A percentile compares a stretch with the other conserved stretches of the same genome.
These are phyloP conservation scores for Leccinum subgranulosum DNA, from an alignment of 768 basidiomycete species.

Conservation along the genomic window DNA sequence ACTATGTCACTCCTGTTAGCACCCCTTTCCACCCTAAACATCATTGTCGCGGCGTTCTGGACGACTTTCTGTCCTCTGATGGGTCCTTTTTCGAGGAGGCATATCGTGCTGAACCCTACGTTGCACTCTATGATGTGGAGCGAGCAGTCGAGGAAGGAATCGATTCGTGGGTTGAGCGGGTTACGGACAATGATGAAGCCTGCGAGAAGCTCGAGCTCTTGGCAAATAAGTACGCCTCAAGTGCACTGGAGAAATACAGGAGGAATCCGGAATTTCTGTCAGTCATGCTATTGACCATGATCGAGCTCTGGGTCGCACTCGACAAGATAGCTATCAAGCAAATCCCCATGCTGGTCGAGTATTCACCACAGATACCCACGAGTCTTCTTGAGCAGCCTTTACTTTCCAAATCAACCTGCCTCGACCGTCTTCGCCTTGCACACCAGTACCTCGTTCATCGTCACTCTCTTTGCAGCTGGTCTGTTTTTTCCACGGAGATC, in stretches of 20 bases:
- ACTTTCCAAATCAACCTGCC: constrained; percentile 23
- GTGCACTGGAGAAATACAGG: constrained; percentile 13
- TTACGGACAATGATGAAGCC: constrained; percentile 4
- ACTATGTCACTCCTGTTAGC: fast-evolving
- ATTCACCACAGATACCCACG: constrained; percentile 29
- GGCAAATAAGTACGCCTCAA: constrained; percentile 22
- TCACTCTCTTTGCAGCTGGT: constrained; percentile 15
- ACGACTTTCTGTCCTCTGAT: constrained; percentile 14
- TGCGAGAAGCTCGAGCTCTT: constrained; percentile 20
- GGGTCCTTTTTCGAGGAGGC: constrained; percentile 8
- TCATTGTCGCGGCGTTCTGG: constrained; percentile 7
- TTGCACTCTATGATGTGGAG: constrained; percentile 38
- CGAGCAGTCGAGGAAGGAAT: constrained; percentile 28
- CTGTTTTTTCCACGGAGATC: constrained; percentile 29
- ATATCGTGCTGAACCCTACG: constrained; percentile 5
- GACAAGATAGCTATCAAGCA: constrained; percentile 23
- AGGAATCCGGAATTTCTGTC: constrained; percentile 36
- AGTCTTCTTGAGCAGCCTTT: constrained; percentile 21
- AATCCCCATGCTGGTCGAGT: constrained; percentile 29
- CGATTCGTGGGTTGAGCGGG: constrained; percentile 30
- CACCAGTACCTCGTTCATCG: constrained; percentile 33
- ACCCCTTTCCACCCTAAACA: constrained; percentile 2
- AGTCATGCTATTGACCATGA: constrained; percentile 34
- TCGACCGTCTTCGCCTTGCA: constrained; percentile 27
- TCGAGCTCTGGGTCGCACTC: constrained; percentile 35